phyloP scores from a whole-genome alignment of 768 basidiomycete species.

The Tephrocybe rancida region DNA sequence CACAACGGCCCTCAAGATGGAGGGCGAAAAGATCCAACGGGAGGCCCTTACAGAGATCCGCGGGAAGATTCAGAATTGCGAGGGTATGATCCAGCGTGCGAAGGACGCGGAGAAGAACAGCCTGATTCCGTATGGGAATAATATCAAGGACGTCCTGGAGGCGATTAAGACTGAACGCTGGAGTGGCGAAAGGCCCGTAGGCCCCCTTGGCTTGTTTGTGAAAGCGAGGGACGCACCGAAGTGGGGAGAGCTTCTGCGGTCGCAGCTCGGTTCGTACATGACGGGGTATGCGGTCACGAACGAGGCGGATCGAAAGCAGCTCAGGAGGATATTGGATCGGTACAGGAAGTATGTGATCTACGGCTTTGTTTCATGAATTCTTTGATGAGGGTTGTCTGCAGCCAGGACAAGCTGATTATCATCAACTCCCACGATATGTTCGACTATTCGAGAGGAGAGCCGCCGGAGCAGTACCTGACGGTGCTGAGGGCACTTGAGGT shows the following conservation, averaged over 20 bases:
- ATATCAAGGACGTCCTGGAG: conserved; percentile 60
- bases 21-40: conserved; percentile 38
- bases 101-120: conserved; percentile 56
- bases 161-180: conserved; percentile 55
- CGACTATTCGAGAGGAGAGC: conserved; percentile 78
- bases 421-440: conserved; percentile 77
- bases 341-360: conserved; percentile 60
- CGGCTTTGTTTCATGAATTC: background rate
- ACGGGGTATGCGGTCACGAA: conserved; percentile 78
- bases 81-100: conserved; percentile 52
- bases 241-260: conserved; percentile 71
- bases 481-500: conserved; percentile 85
- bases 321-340: conserved; percentile 60
- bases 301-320: conserved; percentile 53
- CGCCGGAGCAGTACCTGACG: conserved; percentile 61
- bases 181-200: conserved; percentile 68
- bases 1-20: conserved; percentile 30
- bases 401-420: conserved; percentile 53
- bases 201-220: conserved; percentile 81
- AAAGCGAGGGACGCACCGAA: conserved; percentile 64
- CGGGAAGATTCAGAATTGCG: conserved; percentile 44
- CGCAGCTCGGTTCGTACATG: conserved; percentile 59
- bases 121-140: conserved; percentile 61
- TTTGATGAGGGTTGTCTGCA: conserved; percentile 22
- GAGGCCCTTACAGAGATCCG: conserved; percentile 31